Base-by-base conservation (phyloP, 2,329 filamentous ascomycete species). In the Mycosphaerella sp. region DNA sequence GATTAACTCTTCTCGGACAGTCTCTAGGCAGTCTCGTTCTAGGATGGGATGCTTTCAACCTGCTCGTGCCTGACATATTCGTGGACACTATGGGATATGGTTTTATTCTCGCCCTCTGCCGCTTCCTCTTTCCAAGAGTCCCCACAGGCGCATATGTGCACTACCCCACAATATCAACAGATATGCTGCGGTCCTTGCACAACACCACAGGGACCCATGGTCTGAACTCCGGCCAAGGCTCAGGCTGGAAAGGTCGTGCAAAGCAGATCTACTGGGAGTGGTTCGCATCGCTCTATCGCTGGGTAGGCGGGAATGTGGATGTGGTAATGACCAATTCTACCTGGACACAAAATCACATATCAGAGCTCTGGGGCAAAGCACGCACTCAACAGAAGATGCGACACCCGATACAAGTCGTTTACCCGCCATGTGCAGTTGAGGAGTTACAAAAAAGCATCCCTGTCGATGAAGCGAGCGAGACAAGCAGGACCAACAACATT, bases 71-170 rank as follows among this genome's bases (percentile, higher is more conserved):
- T 0, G 93, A 98, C 68, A 79, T 97, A 46, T 95, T 97, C 67
- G 78, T 98, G 62, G 93, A 98, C 66, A 98, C 93, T 1, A 96
- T 98, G 90, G 93, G 93, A 56, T 98, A 96, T 65, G 89, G 91
- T 21, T 98, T 97, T 66, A 80, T 87, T 0, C 79, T 95, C 9
- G 89, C 87, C 7, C 76, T 96, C 2, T 86, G 79, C 69, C 93
- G 89, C 66, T 79, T 86, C 57, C 75, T 97, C 18, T 97, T 97
- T 66, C 85, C 80, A 0, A 70, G 73, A 32, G 79, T 96, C 1
- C 87, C 91, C 0, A 96, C 89, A 0, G 89, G 81, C 41, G 90
- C 93, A 46, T 98, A 98, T 66, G 90, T 97, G 1, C 93, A 98
- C 72, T 98, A 97, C 67, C 93, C 93, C 1, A 97, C 91, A 50